Evolutionary conservation across 768 basidiomycete species (phyloP), one percentile per base, ranked within the genome.

Genomic region (Flagelloscypha sp.): DNA sequence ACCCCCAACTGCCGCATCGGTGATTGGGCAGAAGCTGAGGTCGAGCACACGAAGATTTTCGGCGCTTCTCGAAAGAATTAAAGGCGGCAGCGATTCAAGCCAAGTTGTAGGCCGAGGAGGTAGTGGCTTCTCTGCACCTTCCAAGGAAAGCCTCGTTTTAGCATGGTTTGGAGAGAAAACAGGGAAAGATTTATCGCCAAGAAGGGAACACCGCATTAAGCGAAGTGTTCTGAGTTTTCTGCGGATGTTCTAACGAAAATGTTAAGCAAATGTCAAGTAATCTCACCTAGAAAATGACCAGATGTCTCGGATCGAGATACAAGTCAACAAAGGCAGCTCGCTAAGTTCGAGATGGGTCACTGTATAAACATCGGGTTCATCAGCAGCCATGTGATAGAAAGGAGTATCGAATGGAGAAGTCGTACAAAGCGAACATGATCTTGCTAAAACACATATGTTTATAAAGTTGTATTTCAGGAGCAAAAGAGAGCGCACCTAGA

Each of bases 141-240:
- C 37, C 38, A 42, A 13, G 27, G 36, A 43, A 27, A 48, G 36
- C 29, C 53, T 44, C 16, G 49, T 33, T 11, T 56, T 50, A 16
- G 47, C 46, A 19, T 48, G 53, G 41, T 55, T 43, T 30, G 67
- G 59, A 29, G 70, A 68, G n/a, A n/a, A n/a, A n/a, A n/a, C n/a
- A 8, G 88, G 88, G 54, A 93, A 85, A 1, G 77, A 77, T 46
- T 70, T 77, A 62, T 93, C 87, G 18, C 84, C 84, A 46, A 95
- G 59, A 10, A 76, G 63, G 18, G 70, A 55, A 54, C 89, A 95
- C 35, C 84, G 80, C 24, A 84, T 79, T 30, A 98, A 59, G 45
- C 82, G 77, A 41, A 95, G 53, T 30, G 70, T 75, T 6, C 85
- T 70, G 35, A 97, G 64, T 50, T 77, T 84, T 43, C 84, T 75